phyloP scores from a whole-genome alignment of 1,284 basidiomycete species.

The Phaffia rhodozyma region DNA sequence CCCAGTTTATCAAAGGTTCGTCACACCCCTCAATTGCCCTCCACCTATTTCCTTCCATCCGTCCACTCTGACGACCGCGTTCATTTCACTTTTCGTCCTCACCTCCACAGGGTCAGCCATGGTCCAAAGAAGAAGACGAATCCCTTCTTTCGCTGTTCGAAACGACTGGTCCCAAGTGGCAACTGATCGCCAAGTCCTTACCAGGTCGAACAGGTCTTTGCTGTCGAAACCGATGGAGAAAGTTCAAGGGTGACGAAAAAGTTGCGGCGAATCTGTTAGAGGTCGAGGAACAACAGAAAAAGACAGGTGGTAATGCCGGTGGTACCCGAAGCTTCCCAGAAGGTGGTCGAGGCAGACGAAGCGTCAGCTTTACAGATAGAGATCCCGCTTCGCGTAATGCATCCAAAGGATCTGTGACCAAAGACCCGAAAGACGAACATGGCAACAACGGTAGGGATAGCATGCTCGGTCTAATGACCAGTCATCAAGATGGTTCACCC shows the following conservation, averaged over 20 bases:
- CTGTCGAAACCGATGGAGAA: conserved; percentile 17
- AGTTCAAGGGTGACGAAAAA: conserved; percentile 18
- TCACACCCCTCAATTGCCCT: neutral
- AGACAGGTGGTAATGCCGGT: conserved; percentile 16
- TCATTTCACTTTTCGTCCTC: conserved; percentile 1
- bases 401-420: neutral
- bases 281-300: conserved; percentile 11
- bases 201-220: conserved; percentile 24
- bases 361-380: conserved; percentile 1
- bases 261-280: neutral
- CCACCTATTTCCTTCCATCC: neutral
- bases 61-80: conserved; percentile 6
- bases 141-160: conserved; percentile 10
- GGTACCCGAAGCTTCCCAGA: conserved; percentile 10
- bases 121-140: conserved; percentile 15
- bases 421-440: neutral
- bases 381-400: no score
- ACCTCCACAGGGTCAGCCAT: conserved; percentile 3
- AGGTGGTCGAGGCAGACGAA: conserved; percentile 13
- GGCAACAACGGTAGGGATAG: neutral
- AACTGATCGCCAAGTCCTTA: conserved; percentile 35
- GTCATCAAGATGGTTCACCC: neutral
- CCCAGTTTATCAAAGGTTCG: conserved; percentile 16
- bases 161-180: conserved; percentile 25
- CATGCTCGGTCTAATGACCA: neutral